Conservation (phyloP, 371 early-diverging fungal species). For the Mortierella sp. region DNA sequence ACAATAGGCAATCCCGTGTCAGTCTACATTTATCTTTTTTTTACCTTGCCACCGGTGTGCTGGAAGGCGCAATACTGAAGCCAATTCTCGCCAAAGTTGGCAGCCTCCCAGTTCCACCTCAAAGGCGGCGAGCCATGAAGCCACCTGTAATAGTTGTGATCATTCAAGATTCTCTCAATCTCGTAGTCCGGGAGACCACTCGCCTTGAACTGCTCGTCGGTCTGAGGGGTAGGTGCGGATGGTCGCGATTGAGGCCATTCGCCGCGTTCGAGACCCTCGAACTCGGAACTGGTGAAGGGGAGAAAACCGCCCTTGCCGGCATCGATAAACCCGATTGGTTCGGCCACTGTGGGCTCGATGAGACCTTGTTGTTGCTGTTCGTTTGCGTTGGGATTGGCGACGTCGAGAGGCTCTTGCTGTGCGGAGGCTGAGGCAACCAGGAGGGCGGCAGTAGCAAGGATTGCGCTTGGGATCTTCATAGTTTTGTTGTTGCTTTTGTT, state of each 20-base stretch:
- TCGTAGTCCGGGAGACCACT: background rate
- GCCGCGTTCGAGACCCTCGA: background rate
- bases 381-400: background rate
- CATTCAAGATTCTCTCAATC: conserved; percentile 9
- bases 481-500: background rate
- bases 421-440: background rate
- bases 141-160: conserved; percentile 62
- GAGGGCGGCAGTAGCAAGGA: background rate
- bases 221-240: background rate
- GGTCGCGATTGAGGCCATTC: background rate
- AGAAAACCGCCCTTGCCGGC: background rate
- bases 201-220: background rate
- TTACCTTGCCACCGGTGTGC: conserved; percentile 46
- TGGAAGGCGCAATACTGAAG: conserved; percentile 60
- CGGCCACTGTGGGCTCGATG: background rate
- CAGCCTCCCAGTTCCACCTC: conserved; percentile 61
- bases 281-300: conserved; percentile 12
- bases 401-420: background rate
- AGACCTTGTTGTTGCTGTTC: background rate
- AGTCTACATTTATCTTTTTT: too few species aligned
- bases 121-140: conserved; percentile 61
- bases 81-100: conserved; percentile 64
- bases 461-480: background rate
- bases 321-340: background rate
- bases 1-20: too few species aligned